A percentile compares a stretch with the other conserved stretches of the same genome.
phyloP scores from a whole-genome alignment of 2,329 filamentous ascomycete genomes.

The Talaromyces sp. region DNA sequence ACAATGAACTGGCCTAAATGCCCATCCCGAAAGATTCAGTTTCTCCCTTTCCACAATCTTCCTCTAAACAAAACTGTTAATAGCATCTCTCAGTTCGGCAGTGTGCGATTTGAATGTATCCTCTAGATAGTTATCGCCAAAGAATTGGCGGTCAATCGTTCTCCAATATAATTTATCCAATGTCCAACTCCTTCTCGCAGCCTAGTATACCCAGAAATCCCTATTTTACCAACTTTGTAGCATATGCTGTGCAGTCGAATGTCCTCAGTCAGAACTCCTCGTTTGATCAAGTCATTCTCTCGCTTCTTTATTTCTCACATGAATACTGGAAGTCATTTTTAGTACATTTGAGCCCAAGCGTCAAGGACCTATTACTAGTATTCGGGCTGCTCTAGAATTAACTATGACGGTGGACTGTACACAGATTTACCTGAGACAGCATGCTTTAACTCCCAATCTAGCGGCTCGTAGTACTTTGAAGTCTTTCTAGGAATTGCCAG shows the following conservation, averaged over 20 bases:
- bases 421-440: constrained; percentile 22
- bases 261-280: background rate
- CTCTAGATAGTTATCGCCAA: constrained; percentile 21
- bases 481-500: constrained; percentile 22
- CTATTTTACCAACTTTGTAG: constrained; percentile 22
- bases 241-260: constrained; percentile 21
- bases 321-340: background rate
- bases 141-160: constrained; percentile 26
- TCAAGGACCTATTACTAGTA: background rate
- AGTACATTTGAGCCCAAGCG: constrained; percentile 3
- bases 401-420: constrained; percentile 8
- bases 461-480: background rate
- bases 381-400: constrained; percentile 3
- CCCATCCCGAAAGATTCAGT: background rate
- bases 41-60: constrained; percentile 17
- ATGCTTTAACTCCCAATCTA: constrained; percentile 29
- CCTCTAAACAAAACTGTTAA: constrained; percentile 21
- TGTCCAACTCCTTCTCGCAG: constrained; percentile 23
- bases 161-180: constrained; percentile 29
- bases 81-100: constrained; percentile 19
- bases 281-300: background rate
- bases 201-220: constrained; percentile 25
- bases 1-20: background rate
- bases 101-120: constrained; percentile 22
- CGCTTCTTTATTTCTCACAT: background rate